Evolutionary conservation across 23 red algal species (phyloP), one percentile per base, ranked within the genome.

Genomic region (Agarophyton chilense): DNA sequence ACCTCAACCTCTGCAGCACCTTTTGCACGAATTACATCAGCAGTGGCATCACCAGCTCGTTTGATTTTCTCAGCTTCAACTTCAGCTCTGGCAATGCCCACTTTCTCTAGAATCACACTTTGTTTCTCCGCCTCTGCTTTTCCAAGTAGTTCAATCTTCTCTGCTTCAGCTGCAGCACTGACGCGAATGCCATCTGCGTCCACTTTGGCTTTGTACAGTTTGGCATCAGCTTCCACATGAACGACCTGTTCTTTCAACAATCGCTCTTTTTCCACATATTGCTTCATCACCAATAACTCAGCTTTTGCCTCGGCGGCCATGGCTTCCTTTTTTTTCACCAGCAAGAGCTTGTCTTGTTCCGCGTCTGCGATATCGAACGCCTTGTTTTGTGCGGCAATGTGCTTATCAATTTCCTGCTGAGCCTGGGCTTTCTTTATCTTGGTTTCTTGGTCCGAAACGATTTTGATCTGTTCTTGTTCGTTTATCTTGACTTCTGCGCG

Each of bases 201-300:
- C 77, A 82, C 78, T 33, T 56, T 68, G 1, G 76, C 53, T 1
- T 80, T 82, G 76, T 91, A 91, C 29, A 91, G 77, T 56, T 52
- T 73, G 18, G 88, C 88, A 46, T 91, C 88, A 0, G 88, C 88
- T n/a, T 82, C 76, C 73, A 82, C 88, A 50, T 91, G 41, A 10
- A 91, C 68, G 10, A 28, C 32, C 41, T 80, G 74, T 38, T 81
- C 76, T 29, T 82, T 80, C n/a, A 66, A 21, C 3, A 91, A 40
- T 6, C 64, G 54, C 53, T 79, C 88, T 76, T 82, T 91, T 43
- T 82, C 76, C 2, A 91, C 78, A 17, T 70, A 63, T n/a, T 61
- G 57, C 28, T 58, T 67, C 55, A 82, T 67, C 10, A 91, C 88
- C 14, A 81, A 42, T 2, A 82, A 62, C 32, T 91, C 88, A 0